Percentiles rank a stretch among this genome's conserved stretches.
Conservation (phyloP, 148 eudicot genomes). For the Chenopodium berlandieri region DNA sequence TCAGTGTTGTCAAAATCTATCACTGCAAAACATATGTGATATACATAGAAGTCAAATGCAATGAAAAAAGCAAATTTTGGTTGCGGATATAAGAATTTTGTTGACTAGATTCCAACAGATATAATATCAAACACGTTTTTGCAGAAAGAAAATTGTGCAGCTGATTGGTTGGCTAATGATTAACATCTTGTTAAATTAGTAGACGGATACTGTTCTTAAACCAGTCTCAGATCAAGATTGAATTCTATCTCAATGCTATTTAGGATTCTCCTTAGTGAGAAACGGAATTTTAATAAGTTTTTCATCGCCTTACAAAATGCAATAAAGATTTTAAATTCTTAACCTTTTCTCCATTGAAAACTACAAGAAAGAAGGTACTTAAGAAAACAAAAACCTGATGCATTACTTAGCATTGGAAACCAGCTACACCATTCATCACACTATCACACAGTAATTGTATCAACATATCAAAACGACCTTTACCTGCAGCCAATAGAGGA, state of each 20-base stretch:
- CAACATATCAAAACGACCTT: slow-evolving; percentile 5
- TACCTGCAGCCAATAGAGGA: slow-evolving; percentile 75
- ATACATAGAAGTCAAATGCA: background rate
- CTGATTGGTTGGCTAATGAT: no score
- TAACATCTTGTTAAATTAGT: no score
- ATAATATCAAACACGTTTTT: background rate
- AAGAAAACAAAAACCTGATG: background rate
- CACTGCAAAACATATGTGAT: slow-evolving; percentile 38
- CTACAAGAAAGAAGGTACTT: background rate
- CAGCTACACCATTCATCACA: background rate
- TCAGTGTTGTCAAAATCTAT: slow-evolving; percentile 78
- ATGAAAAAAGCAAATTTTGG: background rate
- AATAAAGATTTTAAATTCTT: no score
- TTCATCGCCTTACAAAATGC: no score
- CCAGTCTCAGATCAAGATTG: background rate
- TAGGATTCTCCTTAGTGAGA: background rate
- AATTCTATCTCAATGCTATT: background rate
- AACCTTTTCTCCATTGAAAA: background rate
- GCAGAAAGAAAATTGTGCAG: background rate
- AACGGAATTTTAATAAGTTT: no score
- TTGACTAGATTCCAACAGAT: no score
- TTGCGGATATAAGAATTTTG: no score
- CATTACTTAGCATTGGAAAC: background rate
- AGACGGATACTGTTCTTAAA: background rate
- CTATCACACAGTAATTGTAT: background rate